Base-by-base conservation (phyloP, 352 stramenopile species). In the Peronospora belbahrii region DNA sequence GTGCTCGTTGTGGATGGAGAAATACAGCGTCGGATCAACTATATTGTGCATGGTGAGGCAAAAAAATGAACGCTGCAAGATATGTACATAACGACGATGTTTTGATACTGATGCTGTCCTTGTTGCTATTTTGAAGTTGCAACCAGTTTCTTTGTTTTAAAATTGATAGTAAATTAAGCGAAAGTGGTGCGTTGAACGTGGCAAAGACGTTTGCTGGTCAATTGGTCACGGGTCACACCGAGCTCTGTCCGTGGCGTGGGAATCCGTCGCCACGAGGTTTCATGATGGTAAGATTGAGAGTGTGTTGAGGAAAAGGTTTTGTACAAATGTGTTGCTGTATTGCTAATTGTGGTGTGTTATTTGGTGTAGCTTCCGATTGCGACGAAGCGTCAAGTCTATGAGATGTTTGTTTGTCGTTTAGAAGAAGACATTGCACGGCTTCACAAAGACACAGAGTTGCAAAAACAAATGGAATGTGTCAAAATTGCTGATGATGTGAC, bases 261-360 rank as follows among this genome's bases (percentile, higher is more conserved):
- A 87, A 83, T 32, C 64, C 72, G 41, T 87, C 72, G 2, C 72
- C 74, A 0, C 47, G 58, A 33, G 65, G 67, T 25, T 87, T 87
- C 34, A 68, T 61, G 6, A 65, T 57, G 47, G 74, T 87, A 44
- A 65, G 54, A 11, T 11, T 11, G 15, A 22, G 18, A 28, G 3
- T 9, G 20, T 2, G 19, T 42, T 3, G 0, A 19, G 11, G 17
- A 22, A 2, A 22, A 19, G 4, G 22, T 22, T 14, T 23, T 23
- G 1, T 20, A 3, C 27, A 6, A 22, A 48, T 3, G 20, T 37
- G 35, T 9, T 51, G 13, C 25, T 36, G 33, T 19, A 40, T 36
- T 14, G n/a, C n/a, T n/a, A n/a, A n/a, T n/a, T n/a, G n/a, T n/a
- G n/a, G n/a, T n/a, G n/a, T 23, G 8, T 28, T 43, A 18, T 13